phyloP scores from a whole-genome alignment of 2,329 filamentous ascomycete species.

The Fusarium domesticum region DNA sequence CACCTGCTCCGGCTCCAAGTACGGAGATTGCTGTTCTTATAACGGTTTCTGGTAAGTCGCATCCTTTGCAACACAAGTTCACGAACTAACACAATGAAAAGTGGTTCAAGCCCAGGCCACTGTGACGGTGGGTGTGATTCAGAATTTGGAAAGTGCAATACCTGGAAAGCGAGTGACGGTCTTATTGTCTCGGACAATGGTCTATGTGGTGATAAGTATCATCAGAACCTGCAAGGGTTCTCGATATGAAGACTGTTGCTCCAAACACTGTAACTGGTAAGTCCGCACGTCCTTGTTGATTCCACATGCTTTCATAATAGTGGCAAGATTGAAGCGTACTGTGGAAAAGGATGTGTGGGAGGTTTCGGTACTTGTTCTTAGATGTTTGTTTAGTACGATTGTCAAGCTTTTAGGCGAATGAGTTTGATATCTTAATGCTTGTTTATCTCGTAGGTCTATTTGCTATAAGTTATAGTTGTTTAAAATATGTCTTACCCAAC shows the following conservation, averaged over 20 bases:
- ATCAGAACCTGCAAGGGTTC: conserved; percentile 20
- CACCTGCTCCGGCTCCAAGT: conserved; percentile 34
- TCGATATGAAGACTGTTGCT: conserved; percentile 16
- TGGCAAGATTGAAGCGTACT: conserved; percentile 14
- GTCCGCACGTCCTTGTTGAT: not conserved
- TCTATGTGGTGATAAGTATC: conserved; percentile 17
- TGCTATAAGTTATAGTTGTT: too few relatives aligned
- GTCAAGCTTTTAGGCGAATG: too few relatives aligned
- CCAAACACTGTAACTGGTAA: conserved; percentile 10
- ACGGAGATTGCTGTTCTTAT: conserved; percentile 39
- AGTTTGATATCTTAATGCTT: too few relatives aligned
- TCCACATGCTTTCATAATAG: not conserved
- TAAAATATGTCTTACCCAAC: too few relatives aligned
- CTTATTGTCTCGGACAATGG: conserved; percentile 18
- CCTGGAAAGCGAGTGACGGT: conserved; percentile 7
- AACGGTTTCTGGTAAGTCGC: conserved; percentile 35
- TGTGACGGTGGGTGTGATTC: conserved; percentile 34
- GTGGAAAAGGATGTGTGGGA: conserved; percentile 4
- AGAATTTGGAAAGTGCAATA: conserved; percentile 32
- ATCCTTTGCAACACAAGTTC: not conserved
- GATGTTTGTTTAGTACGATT: not conserved
- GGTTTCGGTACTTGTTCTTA: conserved; percentile 8
- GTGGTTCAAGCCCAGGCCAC: conserved; percentile 16
- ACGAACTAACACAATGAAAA: not conserved
- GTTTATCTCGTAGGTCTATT: too few relatives aligned